Evolutionary conservation across 345 rosid species (phyloP).

Genomic region (Dipteronia sinensis): DNA sequence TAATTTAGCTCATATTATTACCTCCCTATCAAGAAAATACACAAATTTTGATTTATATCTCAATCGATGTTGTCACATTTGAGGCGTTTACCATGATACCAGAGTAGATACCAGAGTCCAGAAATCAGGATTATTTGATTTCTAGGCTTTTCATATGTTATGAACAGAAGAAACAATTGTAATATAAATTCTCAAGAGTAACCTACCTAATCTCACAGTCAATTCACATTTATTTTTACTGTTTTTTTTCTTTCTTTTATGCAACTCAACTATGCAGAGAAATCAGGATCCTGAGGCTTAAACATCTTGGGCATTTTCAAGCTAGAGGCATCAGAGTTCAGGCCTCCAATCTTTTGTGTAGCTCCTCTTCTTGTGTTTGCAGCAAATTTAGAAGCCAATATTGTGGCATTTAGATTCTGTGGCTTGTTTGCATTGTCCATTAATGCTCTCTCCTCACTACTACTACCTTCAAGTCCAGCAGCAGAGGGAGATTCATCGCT

Average conservation of each 20-base stretch:
- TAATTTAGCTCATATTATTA: too few relatives aligned
- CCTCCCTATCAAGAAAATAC: too few relatives aligned
- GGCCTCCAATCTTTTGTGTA: slow-evolving; percentile 35
- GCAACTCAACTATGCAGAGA: slow-evolving; percentile 31
- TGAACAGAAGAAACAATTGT: too few relatives aligned
- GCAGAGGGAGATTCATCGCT: not conserved
- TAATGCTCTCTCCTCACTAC: slow-evolving; percentile 14
- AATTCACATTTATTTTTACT: not conserved
- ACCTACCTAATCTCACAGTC: not conserved
- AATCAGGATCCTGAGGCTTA: slow-evolving; percentile 81
- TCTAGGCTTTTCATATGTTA: too few relatives aligned
- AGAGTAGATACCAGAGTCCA: too few relatives aligned
- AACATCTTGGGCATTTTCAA: slow-evolving; percentile 88
- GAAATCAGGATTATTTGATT: too few relatives aligned
- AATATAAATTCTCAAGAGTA: not conserved
- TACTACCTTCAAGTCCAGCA: not conserved
- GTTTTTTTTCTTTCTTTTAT: not conserved
- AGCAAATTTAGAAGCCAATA: slow-evolving; percentile 72
- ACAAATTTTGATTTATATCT: too few relatives aligned
- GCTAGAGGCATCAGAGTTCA: slow-evolving; percentile 48
- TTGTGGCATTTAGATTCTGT: slow-evolving; percentile 54
- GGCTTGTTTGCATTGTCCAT: slow-evolving; percentile 20
- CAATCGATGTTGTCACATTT: too few relatives aligned
- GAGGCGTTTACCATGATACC: not conserved
- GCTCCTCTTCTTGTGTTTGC: slow-evolving; percentile 58